A percentile compares a stretch with the other conserved stretches of the same genome.
These are phyloP conservation scores for Aspergillus piperis DNA, from an alignment of 2,329 filamentous ascomycete species.

Conservation along the genomic window DNA sequence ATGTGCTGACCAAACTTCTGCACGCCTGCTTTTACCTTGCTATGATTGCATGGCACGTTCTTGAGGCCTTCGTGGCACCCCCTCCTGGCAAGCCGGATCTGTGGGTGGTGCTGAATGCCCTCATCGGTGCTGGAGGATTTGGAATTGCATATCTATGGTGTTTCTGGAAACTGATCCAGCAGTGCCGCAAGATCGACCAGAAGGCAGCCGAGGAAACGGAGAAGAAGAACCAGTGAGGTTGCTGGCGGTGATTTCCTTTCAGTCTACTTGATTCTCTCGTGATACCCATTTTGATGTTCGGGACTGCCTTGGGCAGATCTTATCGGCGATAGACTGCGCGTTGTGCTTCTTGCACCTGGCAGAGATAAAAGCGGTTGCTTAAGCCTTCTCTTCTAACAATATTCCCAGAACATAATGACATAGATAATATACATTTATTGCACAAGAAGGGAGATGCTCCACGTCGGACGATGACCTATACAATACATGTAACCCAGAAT, in stretches of 20 bases:
- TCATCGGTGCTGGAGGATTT: constrained; percentile 83
- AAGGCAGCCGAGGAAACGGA: constrained; percentile 27
- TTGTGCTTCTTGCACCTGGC: not conserved
- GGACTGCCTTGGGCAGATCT: not conserved
- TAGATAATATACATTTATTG: constrained; percentile 12
- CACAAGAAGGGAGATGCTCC: constrained; percentile 15
- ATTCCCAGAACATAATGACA: not conserved
- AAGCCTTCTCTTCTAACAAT: not conserved
- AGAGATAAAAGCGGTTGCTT: constrained; percentile 3
- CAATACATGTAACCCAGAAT: constrained; percentile 19
- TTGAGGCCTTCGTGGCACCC: constrained; percentile 67
- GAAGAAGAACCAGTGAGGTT: constrained; percentile 39
- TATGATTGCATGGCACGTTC: constrained; percentile 80
- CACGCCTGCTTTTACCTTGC: constrained; percentile 74
- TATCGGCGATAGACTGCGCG: not conserved
- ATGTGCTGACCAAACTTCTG: constrained; percentile 65
- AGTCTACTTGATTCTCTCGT: constrained; percentile 18
- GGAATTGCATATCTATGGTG: constrained; percentile 90
- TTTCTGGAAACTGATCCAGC: constrained; percentile 61
- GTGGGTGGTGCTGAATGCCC: constrained; percentile 90
- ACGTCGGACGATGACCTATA: constrained; percentile 8
- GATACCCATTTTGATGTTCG: constrained; percentile 30
- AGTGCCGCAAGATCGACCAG: constrained; percentile 31
- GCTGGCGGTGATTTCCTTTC: constrained; percentile 5
- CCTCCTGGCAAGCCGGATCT: constrained; percentile 82